These are phyloP conservation scores for Chaetoscypha palmicola DNA, from an alignment of 2,329 filamentous ascomycete genomes.

Conservation along the genomic window DNA sequence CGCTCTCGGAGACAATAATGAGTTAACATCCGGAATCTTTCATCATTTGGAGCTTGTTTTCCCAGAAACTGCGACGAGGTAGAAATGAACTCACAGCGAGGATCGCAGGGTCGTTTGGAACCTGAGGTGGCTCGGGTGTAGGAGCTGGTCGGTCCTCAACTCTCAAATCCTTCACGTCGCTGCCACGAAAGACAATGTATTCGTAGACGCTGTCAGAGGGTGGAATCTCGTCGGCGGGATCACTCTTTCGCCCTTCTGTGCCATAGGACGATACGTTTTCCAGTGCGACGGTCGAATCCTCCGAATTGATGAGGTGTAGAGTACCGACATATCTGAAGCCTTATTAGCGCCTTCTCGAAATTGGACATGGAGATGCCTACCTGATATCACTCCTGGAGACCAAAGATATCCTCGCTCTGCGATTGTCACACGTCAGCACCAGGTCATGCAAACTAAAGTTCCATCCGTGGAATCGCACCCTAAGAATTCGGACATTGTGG, in stretches of 20 bases:
- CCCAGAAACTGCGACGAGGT: constrained; percentile 11
- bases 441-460: constrained; percentile 6
- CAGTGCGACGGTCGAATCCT: constrained; percentile 91
- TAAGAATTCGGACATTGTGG: constrained; percentile 53
- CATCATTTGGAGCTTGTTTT: constrained; percentile 57
- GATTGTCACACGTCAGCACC: constrained; percentile 20
- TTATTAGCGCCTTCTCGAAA: neutral
- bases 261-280: constrained; percentile 94
- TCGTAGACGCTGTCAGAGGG: constrained; percentile 88
- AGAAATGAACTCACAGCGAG: constrained; percentile 71
- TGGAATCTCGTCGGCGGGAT: constrained; percentile 73
- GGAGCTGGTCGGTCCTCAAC: constrained; percentile 76
- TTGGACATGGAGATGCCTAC: constrained; percentile 43
- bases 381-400: constrained; percentile 97
- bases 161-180: constrained; percentile 95
- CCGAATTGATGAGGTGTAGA: constrained; percentile 96
- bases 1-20: constrained; percentile 81
- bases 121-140: constrained; percentile 65
- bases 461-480: constrained; percentile 38
- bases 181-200: constrained; percentile 97
- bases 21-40: constrained; percentile 97
- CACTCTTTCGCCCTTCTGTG: constrained; percentile 79
- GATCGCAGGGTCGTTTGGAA: constrained; percentile 94
- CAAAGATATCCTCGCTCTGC: constrained; percentile 85
- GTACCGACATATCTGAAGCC: constrained; percentile 79